Evolutionary conservation across 768 basidiomycete genomes (phyloP), one percentile per base, ranked within the genome.

Genomic region (Macrolepiota fuliginosa): DNA sequence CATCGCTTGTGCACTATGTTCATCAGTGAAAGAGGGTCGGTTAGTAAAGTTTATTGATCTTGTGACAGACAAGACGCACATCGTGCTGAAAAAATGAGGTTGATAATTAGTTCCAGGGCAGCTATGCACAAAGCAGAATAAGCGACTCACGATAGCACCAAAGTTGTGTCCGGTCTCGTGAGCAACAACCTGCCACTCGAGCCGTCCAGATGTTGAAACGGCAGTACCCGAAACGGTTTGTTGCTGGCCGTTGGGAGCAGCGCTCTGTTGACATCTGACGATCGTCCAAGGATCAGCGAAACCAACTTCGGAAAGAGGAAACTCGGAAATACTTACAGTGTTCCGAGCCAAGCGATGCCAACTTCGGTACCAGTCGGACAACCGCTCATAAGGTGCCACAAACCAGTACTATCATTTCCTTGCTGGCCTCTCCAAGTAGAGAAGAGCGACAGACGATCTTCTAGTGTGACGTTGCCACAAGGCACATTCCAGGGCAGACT

Each of bases 161-260:
- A 96, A 93, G 68, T 94, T 95, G 72, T 91, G 90, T 15, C 91
- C 91, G 60, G 87, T 90, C 71, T 93, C 91, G 71, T 94, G 91
- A 24, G 90, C 82, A 32, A 92, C 79, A 53, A 92, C 88, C 71
- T 92, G 89, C 88, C 89, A 92, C 70, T 94, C 92, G 1, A 86
- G 87, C 51, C 83, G 78, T 3, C 89, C 87, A 6, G 86, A 80
- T 1, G 91, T 92, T 4, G 91, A 90, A 0, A 95, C 92, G 2
- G 85, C 92, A 1, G 92, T 90, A 10, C 93, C 93, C 25, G 88
- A 90, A 39, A 93, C 90, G 35, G 82, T 70, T 3, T 82, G 77
- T 0, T 79, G 78, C 0, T 74, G 69, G 47, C 63, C 75, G 5
- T 79, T 84, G 13, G 82, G 74, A n/a, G 56, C 11, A 3, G 85